Percentiles rank a stretch among this genome's conserved stretches.
Conservation (phyloP, 148 eudicot genomes). For the Amaranthus cruentus region DNA sequence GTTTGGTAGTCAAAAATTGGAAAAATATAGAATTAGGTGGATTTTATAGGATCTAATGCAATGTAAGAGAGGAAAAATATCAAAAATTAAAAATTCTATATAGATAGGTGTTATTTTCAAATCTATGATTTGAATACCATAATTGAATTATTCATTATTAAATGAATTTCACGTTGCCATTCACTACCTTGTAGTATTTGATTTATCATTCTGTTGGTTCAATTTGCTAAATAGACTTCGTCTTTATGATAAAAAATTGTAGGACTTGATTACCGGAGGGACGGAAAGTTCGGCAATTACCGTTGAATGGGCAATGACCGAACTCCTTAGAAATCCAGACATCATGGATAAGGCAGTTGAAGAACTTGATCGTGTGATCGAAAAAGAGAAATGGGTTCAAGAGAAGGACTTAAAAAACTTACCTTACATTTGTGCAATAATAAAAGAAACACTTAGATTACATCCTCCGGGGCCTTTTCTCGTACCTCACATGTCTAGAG, state of each 20-base stretch:
- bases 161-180: no score
- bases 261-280: conserved; percentile 89
- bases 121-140: no score
- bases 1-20: no score
- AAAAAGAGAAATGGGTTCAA: conserved; percentile 63
- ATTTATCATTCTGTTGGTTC: no score
- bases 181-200: no score
- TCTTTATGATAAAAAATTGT: neutral
- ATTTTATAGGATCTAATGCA: no score
- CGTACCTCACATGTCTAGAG: conserved; percentile 56
- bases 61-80: no score
- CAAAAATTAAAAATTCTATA: no score
- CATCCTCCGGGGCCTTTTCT: conserved; percentile 87
- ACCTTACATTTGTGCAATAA: conserved; percentile 68
- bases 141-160: no score
- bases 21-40: no score
- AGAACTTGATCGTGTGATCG: conserved; percentile 68
- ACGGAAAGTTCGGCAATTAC: conserved; percentile 83
- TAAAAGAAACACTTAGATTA: conserved; percentile 75
- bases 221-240: neutral
- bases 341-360: conserved; percentile 46
- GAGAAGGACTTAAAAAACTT: conserved; percentile 65
- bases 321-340: conserved; percentile 55
- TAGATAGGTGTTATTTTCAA: no score
- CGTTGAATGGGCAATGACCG: conserved; percentile 88